These are phyloP conservation scores for Macadamia tetraphylla DNA, from an alignment of 164 flowering plant species.

Conservation along the genomic window DNA sequence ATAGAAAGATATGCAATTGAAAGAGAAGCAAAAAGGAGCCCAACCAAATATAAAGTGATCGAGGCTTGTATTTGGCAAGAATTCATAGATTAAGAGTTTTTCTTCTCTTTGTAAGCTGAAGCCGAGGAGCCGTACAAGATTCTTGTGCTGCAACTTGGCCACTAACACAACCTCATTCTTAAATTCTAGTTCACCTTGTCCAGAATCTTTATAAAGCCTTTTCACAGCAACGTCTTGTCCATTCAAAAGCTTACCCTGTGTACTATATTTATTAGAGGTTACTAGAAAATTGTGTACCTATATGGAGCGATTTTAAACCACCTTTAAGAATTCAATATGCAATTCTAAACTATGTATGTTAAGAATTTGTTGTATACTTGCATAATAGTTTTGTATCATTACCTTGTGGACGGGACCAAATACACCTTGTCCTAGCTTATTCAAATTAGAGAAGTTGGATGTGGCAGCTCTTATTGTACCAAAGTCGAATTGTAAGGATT, in stretches of 20 bases:
- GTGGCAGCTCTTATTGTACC: too few species aligned
- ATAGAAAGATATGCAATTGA: not conserved
- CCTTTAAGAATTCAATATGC: too few species aligned
- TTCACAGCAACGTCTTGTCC: conserved; percentile 36
- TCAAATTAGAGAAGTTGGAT: too few species aligned
- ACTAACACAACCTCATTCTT: conserved; percentile 29
- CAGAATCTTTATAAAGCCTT: conserved; percentile 26
- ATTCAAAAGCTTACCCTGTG: conserved; percentile 23
- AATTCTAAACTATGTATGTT: too few species aligned
- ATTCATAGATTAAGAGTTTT: conserved; percentile 37
- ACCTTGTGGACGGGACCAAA: too few species aligned
- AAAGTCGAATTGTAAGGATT: too few species aligned
- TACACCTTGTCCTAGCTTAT: too few species aligned
- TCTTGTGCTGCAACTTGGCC: conserved; percentile 36
- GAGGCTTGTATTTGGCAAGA: conserved; percentile 35
- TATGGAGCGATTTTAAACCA: too few species aligned
- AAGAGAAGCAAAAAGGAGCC: not conserved
- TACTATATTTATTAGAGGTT: too few species aligned
- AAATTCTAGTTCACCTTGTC: conserved; percentile 25
- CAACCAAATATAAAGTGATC: conserved; percentile 10
- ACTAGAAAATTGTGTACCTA: too few species aligned
- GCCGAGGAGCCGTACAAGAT: conserved; percentile 34
- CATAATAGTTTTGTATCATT: too few species aligned
- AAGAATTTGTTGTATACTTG: too few species aligned
- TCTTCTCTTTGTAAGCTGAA: conserved; percentile 29